Evolutionary conservation across 176 grass and related monocot genomes (phyloP), one percentile per base, ranked within the genome.

Genomic region (Ampelocalamus luodianensis): DNA sequence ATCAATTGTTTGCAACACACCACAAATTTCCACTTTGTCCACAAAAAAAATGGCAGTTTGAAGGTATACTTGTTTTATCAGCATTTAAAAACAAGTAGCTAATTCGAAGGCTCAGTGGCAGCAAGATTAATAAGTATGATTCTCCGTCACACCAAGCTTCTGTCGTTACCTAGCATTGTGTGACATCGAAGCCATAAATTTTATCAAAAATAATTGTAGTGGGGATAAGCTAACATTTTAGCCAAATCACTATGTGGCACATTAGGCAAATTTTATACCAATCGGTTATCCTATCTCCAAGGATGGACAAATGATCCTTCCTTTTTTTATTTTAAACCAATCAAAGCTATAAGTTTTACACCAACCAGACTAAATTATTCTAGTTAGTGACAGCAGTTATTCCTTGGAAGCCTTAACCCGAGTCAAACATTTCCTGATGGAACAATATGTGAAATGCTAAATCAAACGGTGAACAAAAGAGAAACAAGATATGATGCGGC

Each of bases 191-290:
- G 8, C 9, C 29, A 70, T 26, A 82, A 66, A 68, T 68, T 10
- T 68, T 20, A 38, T 39, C 15, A 16, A 23, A 27, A 53, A 37
- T 9, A 53, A 36, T 16, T 81, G 8, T 71, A 40, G 22, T 8
- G 79, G n/a, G n/a, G n/a, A n/a, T n/a, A n/a, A n/a, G n/a, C n/a
- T 79, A 46, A 43, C 24, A 71, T 71, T 69, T 27, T 44, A 56
- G 51, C 10, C 61, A 20, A 39, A 61, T 45, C 18, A 72, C 4
- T 55, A 51, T 39, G 15, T 55, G 14, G 26, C 39, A 72, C 24
- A 39, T 27, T 3, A 20, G 62, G 45, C 38, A 54, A 22, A 58
- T 54, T 66, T 34, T 38, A 29, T 0, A 32, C 39, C 23, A 29
- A 71, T 32, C 50, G 45, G 4, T 53, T 42, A 39, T 8, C 46